These are phyloP conservation scores for Lichtheimia corymbifera DNA, from an alignment of 371 early-diverging fungal species.

Conservation along the genomic window DNA sequence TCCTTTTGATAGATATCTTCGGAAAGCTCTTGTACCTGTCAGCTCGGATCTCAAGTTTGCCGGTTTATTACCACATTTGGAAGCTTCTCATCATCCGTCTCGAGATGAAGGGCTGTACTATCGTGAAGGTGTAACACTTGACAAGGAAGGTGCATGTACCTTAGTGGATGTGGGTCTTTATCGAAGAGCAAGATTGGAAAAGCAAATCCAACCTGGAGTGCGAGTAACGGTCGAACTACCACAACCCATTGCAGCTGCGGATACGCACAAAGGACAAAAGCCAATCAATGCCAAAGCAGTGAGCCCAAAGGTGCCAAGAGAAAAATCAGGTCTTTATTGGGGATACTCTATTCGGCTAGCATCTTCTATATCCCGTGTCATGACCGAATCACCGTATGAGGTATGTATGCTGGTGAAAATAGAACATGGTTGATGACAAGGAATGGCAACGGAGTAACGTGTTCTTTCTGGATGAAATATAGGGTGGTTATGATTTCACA, in stretches of 20 bases:
- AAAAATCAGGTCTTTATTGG: conserved; percentile 74
- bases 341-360: conserved; percentile 74
- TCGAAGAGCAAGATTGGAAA: conserved; percentile 57
- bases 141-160: conserved; percentile 47
- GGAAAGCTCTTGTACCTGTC: conserved; percentile 69
- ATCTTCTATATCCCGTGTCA: conserved; percentile 60
- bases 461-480: conserved; percentile 11
- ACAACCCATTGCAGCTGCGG: conserved; percentile 40
- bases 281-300: conserved; percentile 63
- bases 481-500: conserved; percentile 71
- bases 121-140: conserved; percentile 70
- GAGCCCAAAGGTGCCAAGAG: conserved; percentile 64
- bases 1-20: conserved; percentile 48
- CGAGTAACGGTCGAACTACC: conserved; percentile 73
- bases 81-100: conserved; percentile 73
- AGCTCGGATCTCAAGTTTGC: conserved; percentile 75
- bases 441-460: no score
- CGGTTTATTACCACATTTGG: conserved; percentile 67
- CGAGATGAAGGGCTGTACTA: conserved; percentile 59
- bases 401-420: conserved; percentile 25
- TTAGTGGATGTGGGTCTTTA: conserved; percentile 69
- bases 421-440: no score
- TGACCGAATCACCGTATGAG: conserved; percentile 63
- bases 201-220: conserved; percentile 58
- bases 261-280: conserved; percentile 49